phyloP scores from a whole-genome alignment of 2,329 filamentous ascomycete genomes.

The Aspergillus japonicus region DNA sequence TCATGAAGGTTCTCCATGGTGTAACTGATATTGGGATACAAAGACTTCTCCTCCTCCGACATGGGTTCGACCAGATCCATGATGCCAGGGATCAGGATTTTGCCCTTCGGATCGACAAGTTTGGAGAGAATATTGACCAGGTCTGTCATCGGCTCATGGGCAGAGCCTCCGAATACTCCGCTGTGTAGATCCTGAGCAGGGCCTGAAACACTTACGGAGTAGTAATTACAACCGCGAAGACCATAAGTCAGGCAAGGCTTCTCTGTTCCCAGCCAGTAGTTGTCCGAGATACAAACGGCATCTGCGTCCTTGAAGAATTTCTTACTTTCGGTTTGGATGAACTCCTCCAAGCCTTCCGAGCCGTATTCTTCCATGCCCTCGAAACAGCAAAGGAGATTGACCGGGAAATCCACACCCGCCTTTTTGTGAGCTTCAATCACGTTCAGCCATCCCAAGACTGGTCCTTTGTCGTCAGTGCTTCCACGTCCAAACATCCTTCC shows the following conservation, averaged over 20 bases:
- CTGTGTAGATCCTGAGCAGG: constrained; percentile 93
- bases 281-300: constrained; percentile 97
- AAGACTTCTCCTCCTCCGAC: constrained; percentile 76
- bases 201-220: constrained; percentile 84
- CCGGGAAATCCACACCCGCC: constrained; percentile 88
- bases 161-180: constrained; percentile 93
- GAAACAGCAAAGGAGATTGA: constrained; percentile 98
- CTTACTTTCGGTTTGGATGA: constrained; percentile 87
- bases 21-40: constrained; percentile 91
- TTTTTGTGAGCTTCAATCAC: constrained; percentile 97
- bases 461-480: constrained; percentile 96
- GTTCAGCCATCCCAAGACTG: constrained; percentile 95
- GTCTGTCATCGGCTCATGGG: constrained; percentile 98
- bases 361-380: constrained; percentile 99
- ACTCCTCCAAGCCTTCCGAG: constrained; percentile 91
- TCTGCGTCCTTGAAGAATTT: constrained; percentile 94
- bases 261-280: constrained; percentile 99
- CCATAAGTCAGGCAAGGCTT: constrained; percentile 98
- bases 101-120: constrained; percentile 85
- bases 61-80: constrained; percentile 89
- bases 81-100: constrained; percentile 91
- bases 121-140: constrained; percentile 77
- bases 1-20: constrained; percentile 95
- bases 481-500: constrained; percentile 95
- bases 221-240: constrained; percentile 97